phyloP scores from a whole-genome alignment of 106 monocot species.

The Gastrodia elata region DNA sequence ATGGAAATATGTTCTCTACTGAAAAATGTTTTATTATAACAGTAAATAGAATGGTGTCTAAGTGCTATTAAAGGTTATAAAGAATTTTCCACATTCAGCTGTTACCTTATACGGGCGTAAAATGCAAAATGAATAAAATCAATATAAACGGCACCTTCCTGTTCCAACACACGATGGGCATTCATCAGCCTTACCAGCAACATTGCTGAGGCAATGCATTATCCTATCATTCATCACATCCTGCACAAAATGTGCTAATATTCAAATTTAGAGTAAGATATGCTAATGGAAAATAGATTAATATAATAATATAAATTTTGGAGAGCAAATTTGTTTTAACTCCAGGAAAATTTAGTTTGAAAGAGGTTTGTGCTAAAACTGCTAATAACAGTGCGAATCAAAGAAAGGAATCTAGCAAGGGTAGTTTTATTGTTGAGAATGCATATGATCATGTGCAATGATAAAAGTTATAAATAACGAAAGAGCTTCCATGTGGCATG shows the following conservation, averaged over 20 bases:
- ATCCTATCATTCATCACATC: constrained; percentile 85
- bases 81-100: neutral
- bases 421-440: no score
- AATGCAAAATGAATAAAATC: neutral
- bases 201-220: constrained; percentile 61
- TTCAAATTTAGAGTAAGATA: neutral
- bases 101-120: neutral
- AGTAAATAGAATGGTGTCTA: neutral
- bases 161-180: constrained; percentile 72
- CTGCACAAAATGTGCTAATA: constrained; percentile 22
- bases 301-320: neutral
- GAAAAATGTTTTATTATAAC: neutral
- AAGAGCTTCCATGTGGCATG: no score
- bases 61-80: no score
- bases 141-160: constrained; percentile 53
- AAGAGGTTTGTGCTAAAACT: no score
- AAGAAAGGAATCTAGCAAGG: no score
- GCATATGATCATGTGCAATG: no score
- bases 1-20: neutral
- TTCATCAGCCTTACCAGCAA: constrained; percentile 57
- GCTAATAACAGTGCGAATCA: no score
- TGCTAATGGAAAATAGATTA: neutral
- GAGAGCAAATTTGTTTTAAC: neutral
- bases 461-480: no score
- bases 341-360: no score